Evolutionary conservation across 2,329 filamentous ascomycete genomes (phyloP).

Genomic region (Parascedosporium putredinis): DNA sequence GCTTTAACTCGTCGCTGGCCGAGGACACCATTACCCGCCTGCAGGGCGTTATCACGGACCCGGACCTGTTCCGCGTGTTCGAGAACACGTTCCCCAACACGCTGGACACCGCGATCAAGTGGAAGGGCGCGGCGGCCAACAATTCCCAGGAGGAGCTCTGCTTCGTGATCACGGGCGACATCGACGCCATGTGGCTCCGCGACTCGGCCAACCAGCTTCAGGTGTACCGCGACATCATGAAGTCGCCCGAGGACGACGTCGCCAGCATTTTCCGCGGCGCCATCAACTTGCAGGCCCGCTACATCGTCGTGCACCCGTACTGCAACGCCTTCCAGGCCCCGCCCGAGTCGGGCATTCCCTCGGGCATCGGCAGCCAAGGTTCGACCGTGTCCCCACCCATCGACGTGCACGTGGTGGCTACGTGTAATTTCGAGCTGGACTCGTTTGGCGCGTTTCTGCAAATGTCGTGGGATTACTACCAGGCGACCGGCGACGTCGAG

Average conservation of each 20-base stretch:
- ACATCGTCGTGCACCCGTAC: constrained; percentile 61
- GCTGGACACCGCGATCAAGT: constrained; percentile 70
- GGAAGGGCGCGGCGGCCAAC: constrained; percentile 54
- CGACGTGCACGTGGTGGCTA: constrained; percentile 44
- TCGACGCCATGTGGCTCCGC: constrained; percentile 79
- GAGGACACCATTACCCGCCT: constrained; percentile 18
- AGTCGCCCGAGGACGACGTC: constrained; percentile 42
- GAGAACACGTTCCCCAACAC: constrained; percentile 79
- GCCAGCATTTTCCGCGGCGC: constrained; percentile 59
- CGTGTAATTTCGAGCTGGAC: constrained; percentile 89
- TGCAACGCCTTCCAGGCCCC: constrained; percentile 90
- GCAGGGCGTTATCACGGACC: constrained; percentile 29
- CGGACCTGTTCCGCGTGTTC: constrained; percentile 68
- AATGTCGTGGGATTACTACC: constrained; percentile 66
- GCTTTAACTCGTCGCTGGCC: constrained; percentile 29
- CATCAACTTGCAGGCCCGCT: constrained; percentile 62
- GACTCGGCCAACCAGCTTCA: constrained; percentile 71
- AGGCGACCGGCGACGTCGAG: constrained; percentile 55
- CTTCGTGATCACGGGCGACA: constrained; percentile 76
- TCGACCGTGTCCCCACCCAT: constrained; percentile 13
- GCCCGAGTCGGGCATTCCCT: constrained; percentile 55
- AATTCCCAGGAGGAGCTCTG: constrained; percentile 49
- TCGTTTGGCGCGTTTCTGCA: constrained; percentile 80
- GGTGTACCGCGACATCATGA: constrained; percentile 50
- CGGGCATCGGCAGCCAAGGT: constrained; percentile 18